Evolutionary conservation across 768 basidiomycete genomes (phyloP).

Genomic region (Xerocomellus intermedius): DNA sequence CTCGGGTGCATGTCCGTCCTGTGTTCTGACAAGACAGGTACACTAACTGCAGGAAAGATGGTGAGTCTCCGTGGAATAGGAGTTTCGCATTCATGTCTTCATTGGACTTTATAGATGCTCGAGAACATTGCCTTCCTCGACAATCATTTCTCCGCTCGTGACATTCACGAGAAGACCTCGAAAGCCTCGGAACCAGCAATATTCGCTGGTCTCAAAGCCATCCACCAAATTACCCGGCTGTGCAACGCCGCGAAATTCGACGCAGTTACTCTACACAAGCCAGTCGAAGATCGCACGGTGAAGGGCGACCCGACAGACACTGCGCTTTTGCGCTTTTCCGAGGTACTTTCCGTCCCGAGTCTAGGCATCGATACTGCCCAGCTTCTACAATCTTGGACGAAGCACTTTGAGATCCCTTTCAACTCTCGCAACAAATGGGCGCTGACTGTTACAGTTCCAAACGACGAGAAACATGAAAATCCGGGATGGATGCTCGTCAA

Average conservation of each 20-base stretch:
- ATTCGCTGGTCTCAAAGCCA: slow-evolving; percentile 17
- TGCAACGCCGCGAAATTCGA: slow-evolving; percentile 59
- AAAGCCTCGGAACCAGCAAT: slow-evolving; percentile 5
- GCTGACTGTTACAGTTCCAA: slow-evolving; percentile 37
- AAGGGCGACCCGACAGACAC: slow-evolving; percentile 53
- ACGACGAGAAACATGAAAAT: slow-evolving; percentile 3
- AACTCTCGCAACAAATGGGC: slow-evolving; percentile 59
- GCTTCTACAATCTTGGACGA: slow-evolving; percentile 21
- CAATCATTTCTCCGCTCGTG: slow-evolving; percentile 13
- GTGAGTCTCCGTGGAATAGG: slow-evolving; percentile 12
- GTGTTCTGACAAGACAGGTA: slow-evolving; percentile 55
- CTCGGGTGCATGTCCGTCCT: slow-evolving; percentile 51
- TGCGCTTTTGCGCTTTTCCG: slow-evolving; percentile 50
- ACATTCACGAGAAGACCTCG: slow-evolving; percentile 9
- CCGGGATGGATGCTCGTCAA: slow-evolving; percentile 47
- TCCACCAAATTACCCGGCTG: slow-evolving; percentile 44
- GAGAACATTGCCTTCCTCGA: slow-evolving; percentile 40
- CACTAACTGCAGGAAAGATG: slow-evolving; percentile 49
- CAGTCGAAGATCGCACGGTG: slow-evolving; percentile 33
- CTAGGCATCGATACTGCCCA: slow-evolving; percentile 18
- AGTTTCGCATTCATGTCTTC: not conserved
- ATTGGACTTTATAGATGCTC: slow-evolving; percentile 31
- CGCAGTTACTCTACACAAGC: slow-evolving; percentile 19
- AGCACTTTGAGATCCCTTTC: slow-evolving; percentile 39
- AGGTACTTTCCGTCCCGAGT: slow-evolving; percentile 25